Evolutionary conservation across 192 early-diverging fungal genomes (phyloP).

Genomic region (Chytriomyces hyalinus): DNA sequence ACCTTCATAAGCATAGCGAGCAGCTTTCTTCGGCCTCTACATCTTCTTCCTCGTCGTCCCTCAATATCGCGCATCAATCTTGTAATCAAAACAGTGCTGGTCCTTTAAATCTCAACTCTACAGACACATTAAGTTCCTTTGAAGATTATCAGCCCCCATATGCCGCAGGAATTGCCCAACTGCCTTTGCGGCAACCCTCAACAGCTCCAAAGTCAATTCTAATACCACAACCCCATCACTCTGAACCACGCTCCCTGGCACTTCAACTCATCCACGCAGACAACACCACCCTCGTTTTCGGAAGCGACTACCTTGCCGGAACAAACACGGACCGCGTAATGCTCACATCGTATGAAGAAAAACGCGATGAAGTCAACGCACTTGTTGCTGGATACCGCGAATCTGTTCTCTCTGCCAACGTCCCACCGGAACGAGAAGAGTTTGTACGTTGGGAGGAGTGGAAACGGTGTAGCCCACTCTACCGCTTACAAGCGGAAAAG

Average conservation of each 20-base stretch:
- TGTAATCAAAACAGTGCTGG: background rate
- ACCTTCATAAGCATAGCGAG: no score
- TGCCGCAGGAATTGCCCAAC: background rate
- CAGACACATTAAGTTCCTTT: background rate
- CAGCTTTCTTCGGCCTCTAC: no score
- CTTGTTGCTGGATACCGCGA: background rate
- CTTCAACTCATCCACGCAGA: background rate
- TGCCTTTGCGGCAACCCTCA: background rate
- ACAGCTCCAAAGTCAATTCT: background rate
- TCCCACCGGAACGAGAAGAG: constrained; percentile 8
- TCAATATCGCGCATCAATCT: no score
- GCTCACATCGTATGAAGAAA: background rate
- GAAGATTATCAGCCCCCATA: background rate
- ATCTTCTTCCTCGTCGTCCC: no score
- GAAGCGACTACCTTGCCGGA: background rate
- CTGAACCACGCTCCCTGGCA: background rate
- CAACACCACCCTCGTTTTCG: background rate
- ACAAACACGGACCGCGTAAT: background rate
- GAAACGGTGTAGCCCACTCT: background rate
- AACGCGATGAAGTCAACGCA: background rate
- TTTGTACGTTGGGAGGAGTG: background rate
- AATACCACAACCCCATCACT: background rate
- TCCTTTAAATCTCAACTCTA: background rate
- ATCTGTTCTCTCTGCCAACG: background rate
- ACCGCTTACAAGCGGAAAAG: background rate